Evolutionary conservation across 163 green algal species (phyloP).

Genomic region (Scenedesmus sp.): DNA sequence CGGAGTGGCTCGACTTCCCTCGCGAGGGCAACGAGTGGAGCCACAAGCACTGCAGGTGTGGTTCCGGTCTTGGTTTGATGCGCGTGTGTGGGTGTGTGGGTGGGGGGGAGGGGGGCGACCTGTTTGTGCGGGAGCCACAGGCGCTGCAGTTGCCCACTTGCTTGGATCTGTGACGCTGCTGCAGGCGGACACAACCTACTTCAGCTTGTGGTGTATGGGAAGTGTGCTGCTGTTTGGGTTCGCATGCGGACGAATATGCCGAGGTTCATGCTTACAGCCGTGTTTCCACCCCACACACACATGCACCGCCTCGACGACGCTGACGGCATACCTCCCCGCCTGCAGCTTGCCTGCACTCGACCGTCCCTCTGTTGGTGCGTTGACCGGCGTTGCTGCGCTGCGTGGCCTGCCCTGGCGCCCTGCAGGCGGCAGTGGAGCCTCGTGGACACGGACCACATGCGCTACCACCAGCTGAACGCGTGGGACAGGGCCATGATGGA

Average conservation of each 20-base stretch:
- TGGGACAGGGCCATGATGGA: conserved; percentile 92
- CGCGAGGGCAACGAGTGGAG: conserved; percentile 93
- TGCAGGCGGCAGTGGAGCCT: conserved; percentile 93
- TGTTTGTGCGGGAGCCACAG: neutral
- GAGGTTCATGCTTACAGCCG: too few relatives aligned
- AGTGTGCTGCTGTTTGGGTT: too few relatives aligned
- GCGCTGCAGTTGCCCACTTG: neutral
- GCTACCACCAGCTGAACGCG: conserved; percentile 82
- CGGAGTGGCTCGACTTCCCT: conserved; percentile 90
- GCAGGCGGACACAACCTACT: too few relatives aligned
- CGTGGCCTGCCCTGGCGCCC: too few relatives aligned
- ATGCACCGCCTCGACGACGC: too few relatives aligned
- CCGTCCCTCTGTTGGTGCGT: neutral
- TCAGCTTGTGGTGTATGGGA: neutral
- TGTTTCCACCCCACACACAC: too few relatives aligned
- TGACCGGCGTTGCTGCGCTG: too few relatives aligned
- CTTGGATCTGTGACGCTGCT: too few relatives aligned
- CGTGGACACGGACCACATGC: conserved; percentile 83
- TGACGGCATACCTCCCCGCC: too few relatives aligned
- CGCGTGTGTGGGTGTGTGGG: neutral
- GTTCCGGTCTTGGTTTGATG: neutral
- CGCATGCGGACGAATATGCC: too few relatives aligned
- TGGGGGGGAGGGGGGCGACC: too few relatives aligned
- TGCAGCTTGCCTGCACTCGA: too few relatives aligned
- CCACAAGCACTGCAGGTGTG: conserved; percentile 76